Percentiles rank a stretch among this genome's conserved stretches.
phyloP scores from a whole-genome alignment of 2,329 filamentous ascomycete genomes.

The Ascochyta fabae region DNA sequence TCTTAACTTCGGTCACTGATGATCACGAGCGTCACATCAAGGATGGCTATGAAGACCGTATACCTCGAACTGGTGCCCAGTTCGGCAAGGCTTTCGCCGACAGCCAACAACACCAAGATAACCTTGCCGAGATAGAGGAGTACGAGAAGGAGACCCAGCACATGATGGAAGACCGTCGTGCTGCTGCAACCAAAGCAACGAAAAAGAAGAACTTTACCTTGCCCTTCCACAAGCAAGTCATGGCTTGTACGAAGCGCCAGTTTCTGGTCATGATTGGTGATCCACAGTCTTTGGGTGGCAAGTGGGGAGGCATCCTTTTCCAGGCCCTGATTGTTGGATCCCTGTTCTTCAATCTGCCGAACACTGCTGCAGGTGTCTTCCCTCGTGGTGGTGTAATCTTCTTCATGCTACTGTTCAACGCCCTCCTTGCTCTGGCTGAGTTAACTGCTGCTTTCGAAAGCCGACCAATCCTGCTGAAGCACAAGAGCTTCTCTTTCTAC shows the following conservation, averaged over 20 bases:
- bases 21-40: constrained; percentile 63
- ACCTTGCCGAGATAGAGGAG: constrained; percentile 50
- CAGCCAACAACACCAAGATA: constrained; percentile 46
- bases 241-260: constrained; percentile 49
- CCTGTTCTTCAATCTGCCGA: constrained; percentile 61
- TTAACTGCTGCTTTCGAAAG: constrained; percentile 66
- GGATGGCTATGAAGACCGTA: constrained; percentile 63
- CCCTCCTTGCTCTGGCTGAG: constrained; percentile 66
- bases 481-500: constrained; percentile 74
- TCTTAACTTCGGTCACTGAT: constrained; percentile 74
- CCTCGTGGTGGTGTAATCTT: constrained; percentile 67
- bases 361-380: constrained; percentile 62
- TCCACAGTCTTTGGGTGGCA: constrained; percentile 53
- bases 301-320: constrained; percentile 54
- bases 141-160: constrained; percentile 45
- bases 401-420: constrained; percentile 68
- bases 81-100: constrained; percentile 57
- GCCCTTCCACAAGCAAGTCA: constrained; percentile 49
- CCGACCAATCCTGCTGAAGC: constrained; percentile 71
- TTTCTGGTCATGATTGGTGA: constrained; percentile 63
- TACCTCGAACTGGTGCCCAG: constrained; percentile 62
- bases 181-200: constrained; percentile 44
- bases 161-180: constrained; percentile 39
- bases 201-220: constrained; percentile 52
- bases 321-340: constrained; percentile 51